phyloP scores from a whole-genome alignment of 202 grass and related monocot genomes.

The Carex sylvatica region DNA sequence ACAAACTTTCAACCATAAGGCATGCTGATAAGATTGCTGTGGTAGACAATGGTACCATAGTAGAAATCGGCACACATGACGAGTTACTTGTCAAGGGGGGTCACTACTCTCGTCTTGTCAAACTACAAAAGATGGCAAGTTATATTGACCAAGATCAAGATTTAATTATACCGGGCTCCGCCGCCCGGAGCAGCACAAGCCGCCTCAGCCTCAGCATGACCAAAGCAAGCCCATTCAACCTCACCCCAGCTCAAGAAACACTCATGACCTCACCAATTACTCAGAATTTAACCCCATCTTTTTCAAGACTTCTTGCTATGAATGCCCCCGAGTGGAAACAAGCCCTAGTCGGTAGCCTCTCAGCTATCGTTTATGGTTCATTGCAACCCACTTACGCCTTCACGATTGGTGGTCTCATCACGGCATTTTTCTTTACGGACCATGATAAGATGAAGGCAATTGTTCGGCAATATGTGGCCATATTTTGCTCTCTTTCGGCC shows the following conservation, averaged over 20 bases:
- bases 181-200: slow-evolving; percentile 71
- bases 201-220: slow-evolving; percentile 73
- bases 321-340: slow-evolving; percentile 94
- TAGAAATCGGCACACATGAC: slow-evolving; percentile 93
- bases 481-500: slow-evolving; percentile 80
- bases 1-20: slow-evolving; percentile 97
- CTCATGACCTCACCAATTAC: slow-evolving; percentile 20
- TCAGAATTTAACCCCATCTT: slow-evolving; percentile 58
- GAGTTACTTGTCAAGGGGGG: slow-evolving; percentile 71
- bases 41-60: slow-evolving; percentile 69
- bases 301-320: slow-evolving; percentile 96
- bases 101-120: slow-evolving; percentile 84
- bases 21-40: slow-evolving; percentile 93
- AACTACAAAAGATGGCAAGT: slow-evolving; percentile 90
- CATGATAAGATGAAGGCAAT: slow-evolving; percentile 74
- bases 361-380: slow-evolving; percentile 76
- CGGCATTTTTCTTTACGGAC: slow-evolving; percentile 83
- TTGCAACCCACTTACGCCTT: slow-evolving; percentile 92
- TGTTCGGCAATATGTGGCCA: slow-evolving; percentile 65
- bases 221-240: slow-evolving; percentile 74
- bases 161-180: slow-evolving; percentile 59
- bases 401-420: slow-evolving; percentile 87
- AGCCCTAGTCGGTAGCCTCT: slow-evolving; percentile 66
- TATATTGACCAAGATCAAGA: slow-evolving; percentile 90
- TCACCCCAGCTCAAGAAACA: slow-evolving; percentile 49